These are phyloP conservation scores for Fonsecaea pedrosoi DNA, from an alignment of 2,329 filamentous ascomycete genomes.

Conservation along the genomic window DNA sequence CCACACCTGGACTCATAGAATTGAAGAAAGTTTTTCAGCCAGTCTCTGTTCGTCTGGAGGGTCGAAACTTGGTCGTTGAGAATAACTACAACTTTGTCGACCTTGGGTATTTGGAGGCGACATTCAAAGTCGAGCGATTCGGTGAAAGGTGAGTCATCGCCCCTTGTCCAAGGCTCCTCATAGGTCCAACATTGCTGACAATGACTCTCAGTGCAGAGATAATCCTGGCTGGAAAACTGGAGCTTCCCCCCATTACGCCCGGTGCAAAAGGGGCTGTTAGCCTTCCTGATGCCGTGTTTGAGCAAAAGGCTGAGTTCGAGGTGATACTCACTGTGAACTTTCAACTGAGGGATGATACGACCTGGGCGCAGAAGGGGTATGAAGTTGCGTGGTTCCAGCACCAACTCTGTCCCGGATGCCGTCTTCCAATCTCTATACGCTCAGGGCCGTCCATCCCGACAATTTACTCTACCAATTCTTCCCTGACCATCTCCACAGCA, in stretches of 20 bases:
- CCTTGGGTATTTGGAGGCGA: slow-evolving; percentile 28
- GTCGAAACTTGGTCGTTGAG: slow-evolving; percentile 49
- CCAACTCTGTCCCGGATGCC: slow-evolving; percentile 3
- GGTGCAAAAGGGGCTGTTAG: slow-evolving; percentile 41
- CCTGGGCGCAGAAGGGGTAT: slow-evolving; percentile 36
- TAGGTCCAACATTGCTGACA: background rate
- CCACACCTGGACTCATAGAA: slow-evolving; percentile 64
- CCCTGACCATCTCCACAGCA: slow-evolving; percentile 19
- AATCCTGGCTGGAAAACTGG: slow-evolving; percentile 26
- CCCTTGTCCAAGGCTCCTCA: background rate
- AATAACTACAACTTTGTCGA: slow-evolving; percentile 35
- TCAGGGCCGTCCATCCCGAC: slow-evolving; percentile 47
- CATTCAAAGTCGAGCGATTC: slow-evolving; percentile 55
- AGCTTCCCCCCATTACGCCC: slow-evolving; percentile 27
- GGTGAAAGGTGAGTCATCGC: slow-evolving; percentile 48
- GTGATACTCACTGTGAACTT: slow-evolving; percentile 33
- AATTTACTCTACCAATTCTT: slow-evolving; percentile 37
- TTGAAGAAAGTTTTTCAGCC: slow-evolving; percentile 66
- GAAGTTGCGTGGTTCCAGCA: slow-evolving; percentile 33
- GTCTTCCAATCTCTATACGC: slow-evolving; percentile 32
- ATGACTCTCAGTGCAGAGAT: slow-evolving; percentile 5
- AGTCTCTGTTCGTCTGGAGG: slow-evolving; percentile 57
- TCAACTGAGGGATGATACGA: slow-evolving; percentile 15
- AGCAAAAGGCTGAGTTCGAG: slow-evolving; percentile 15
- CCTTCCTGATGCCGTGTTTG: slow-evolving; percentile 24